phyloP scores from a whole-genome alignment of 2,329 filamentous ascomycete species.

The Fusarium stilboides region DNA sequence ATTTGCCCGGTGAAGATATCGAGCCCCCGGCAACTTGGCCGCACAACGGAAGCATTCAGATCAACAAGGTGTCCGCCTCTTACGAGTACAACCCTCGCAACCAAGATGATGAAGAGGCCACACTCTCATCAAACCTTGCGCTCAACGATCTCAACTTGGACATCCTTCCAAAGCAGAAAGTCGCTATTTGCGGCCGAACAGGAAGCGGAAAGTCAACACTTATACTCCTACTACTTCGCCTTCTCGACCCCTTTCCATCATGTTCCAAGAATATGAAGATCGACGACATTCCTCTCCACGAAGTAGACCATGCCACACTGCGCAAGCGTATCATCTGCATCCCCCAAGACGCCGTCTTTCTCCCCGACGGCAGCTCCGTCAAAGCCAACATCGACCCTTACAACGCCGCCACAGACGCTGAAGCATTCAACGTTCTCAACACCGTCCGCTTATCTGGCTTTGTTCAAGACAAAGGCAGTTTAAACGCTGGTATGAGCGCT shows the following conservation, averaged over 20 bases:
- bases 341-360: slow-evolving; percentile 69
- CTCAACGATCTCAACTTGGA: slow-evolving; percentile 49
- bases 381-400: slow-evolving; percentile 62
- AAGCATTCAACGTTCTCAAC: slow-evolving; percentile 57
- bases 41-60: slow-evolving; percentile 48
- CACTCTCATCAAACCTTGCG: slow-evolving; percentile 38
- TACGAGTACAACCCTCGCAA: slow-evolving; percentile 45
- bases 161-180: slow-evolving; percentile 53
- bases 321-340: slow-evolving; percentile 66
- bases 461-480: slow-evolving; percentile 54
- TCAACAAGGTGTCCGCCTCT: slow-evolving; percentile 54
- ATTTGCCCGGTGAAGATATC: slow-evolving; percentile 39
- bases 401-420: slow-evolving; percentile 48
- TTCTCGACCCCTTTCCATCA: slow-evolving; percentile 57
- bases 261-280: slow-evolving; percentile 56
- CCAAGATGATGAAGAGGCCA: background rate
- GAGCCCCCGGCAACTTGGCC: slow-evolving; percentile 53
- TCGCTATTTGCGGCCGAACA: slow-evolving; percentile 57
- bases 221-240: slow-evolving; percentile 58
- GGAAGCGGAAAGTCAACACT: slow-evolving; percentile 63
- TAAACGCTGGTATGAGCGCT: slow-evolving; percentile 59
- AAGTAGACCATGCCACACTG: slow-evolving; percentile 59
- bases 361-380: slow-evolving; percentile 61
- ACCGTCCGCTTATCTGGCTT: slow-evolving; percentile 54
- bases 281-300: slow-evolving; percentile 57